Evolutionary conservation across 306 rosid genomes (phyloP), one percentile per base, ranked within the genome.

Genomic region (Pueraria montana): DNA sequence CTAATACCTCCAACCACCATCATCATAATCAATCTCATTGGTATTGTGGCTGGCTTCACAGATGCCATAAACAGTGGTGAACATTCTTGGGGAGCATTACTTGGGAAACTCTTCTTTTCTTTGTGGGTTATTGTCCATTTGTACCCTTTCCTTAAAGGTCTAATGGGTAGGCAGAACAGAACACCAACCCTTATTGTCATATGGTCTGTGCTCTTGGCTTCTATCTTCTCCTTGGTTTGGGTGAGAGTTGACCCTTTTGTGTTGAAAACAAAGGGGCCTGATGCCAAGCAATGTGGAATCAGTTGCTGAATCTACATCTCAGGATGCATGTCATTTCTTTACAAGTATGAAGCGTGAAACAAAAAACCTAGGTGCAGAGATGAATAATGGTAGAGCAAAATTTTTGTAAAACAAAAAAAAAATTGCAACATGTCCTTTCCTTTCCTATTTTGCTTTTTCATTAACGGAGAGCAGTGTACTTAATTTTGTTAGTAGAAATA

Each of bases 161-260:
- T 96, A 20, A 93, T 92, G 99, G 99, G 99, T 61, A 81, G 98
- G 68, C 98, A 96, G 85, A 95, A 95, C 90, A 79, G 98, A 65
- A 93, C 99, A 56, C 99, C 99, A 8, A 95, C 97, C 21, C 92
- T 95, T 80, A 85, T 95, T 66, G 91, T 95, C 76, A 93, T 95
- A 74, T 95, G 99, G 99, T 96, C 99, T 3, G 93, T 93, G 80
- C 96, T 96, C 80, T 83, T 96, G 93, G 99, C 99, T 78, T 96
- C 99, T 21, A 92, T 96, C 86, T 96, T 96, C 92, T 96, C 99
- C 82, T 86, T 96, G 87, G 91, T 93, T 83, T 96, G 99, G 99
- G 97, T 96, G 21, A 89, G 99, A 74, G 82, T 96, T 23, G 98
- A 96, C 78, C 99, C 99, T 63, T 96, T 96, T 84, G 97, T 96